Percentiles rank a stretch among this genome's conserved stretches.
phyloP scores from a whole-genome alignment of 2,329 filamentous ascomycete genomes.

The Alternaria gansuensis region DNA sequence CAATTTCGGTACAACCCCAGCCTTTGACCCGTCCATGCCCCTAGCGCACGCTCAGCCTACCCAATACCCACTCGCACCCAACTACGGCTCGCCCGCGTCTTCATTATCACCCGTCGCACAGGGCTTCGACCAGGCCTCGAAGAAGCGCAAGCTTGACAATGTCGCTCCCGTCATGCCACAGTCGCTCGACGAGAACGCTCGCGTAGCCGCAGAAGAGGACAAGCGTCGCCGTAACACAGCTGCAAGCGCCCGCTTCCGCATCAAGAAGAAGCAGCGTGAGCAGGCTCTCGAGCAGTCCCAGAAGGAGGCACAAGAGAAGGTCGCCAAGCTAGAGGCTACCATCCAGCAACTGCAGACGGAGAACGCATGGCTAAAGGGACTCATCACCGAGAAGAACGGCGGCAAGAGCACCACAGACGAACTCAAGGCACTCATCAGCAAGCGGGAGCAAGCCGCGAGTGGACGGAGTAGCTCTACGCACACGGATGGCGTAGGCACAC shows the following conservation, averaged over 20 bases:
- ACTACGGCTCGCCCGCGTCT: slow-evolving; percentile 41
- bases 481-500: slow-evolving; percentile 52
- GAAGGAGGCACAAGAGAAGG: slow-evolving; percentile 62
- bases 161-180: slow-evolving; percentile 41
- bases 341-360: slow-evolving; percentile 62
- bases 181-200: slow-evolving; percentile 57
- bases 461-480: slow-evolving; percentile 50
- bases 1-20: slow-evolving; percentile 47
- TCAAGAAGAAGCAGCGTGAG: slow-evolving; percentile 66
- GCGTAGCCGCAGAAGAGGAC: slow-evolving; percentile 61
- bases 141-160: slow-evolving; percentile 59
- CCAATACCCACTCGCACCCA: slow-evolving; percentile 39
- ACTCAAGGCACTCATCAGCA: slow-evolving; percentile 46
- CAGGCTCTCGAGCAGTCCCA: slow-evolving; percentile 61
- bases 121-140: slow-evolving; percentile 47
- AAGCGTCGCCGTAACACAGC: slow-evolving; percentile 64
- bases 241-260: slow-evolving; percentile 62
- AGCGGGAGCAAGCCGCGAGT: slow-evolving; percentile 44
- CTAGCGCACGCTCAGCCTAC: slow-evolving; percentile 40
- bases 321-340: slow-evolving; percentile 56
- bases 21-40: slow-evolving; percentile 46
- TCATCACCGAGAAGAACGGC: slow-evolving; percentile 61
- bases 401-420: slow-evolving; percentile 46
- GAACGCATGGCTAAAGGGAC: slow-evolving; percentile 62
- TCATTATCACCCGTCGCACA: slow-evolving; percentile 43